Conservation (phyloP, 2,329 filamentous ascomycete species). For the Beauveria medogensis region DNA sequence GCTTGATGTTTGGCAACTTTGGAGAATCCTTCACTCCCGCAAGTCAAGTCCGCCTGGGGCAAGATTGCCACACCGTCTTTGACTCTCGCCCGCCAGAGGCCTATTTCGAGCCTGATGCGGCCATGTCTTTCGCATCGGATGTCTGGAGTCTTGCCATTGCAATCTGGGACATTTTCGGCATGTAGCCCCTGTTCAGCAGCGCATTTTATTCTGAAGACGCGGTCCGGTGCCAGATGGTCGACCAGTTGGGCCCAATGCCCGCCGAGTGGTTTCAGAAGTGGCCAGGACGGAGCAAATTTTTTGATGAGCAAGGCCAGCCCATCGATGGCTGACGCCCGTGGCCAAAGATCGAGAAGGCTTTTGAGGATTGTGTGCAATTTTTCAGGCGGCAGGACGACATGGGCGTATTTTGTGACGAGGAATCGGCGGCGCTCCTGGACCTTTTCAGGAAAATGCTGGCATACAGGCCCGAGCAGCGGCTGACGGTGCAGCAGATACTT, state of each 20-base stretch:
- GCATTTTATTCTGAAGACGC: not conserved
- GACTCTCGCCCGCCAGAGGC: not conserved
- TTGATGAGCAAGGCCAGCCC: not conserved
- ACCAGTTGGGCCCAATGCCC: slow-evolving; percentile 11
- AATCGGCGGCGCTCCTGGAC: slow-evolving; percentile 10
- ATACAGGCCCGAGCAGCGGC: slow-evolving; percentile 8
- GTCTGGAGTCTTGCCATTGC: slow-evolving; percentile 4
- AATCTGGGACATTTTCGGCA: slow-evolving; percentile 3
- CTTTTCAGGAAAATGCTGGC: slow-evolving; percentile 11
- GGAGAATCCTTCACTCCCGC: not conserved
- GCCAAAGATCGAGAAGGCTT: not conserved
- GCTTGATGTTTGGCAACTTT: not conserved
- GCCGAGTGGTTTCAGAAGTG: slow-evolving; percentile 7
- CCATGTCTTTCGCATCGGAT: not conserved
- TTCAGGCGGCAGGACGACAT: slow-evolving; percentile 7
- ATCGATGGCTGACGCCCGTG: not conserved
- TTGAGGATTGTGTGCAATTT: slow-evolving; percentile 9
- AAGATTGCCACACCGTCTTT: not conserved
- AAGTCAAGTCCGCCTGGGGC: not conserved
- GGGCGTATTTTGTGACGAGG: slow-evolving; percentile 1
- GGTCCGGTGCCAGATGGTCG: slow-evolving; percentile 2
- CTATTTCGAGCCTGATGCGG: not conserved
- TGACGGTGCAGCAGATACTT: slow-evolving; percentile 5
- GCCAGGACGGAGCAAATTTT: not conserved
- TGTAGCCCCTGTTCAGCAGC: slow-evolving; percentile 2